These are phyloP conservation scores for Pyrus hybrid DNA, from an alignment of 331 rosid genomes.

Conservation along the genomic window DNA sequence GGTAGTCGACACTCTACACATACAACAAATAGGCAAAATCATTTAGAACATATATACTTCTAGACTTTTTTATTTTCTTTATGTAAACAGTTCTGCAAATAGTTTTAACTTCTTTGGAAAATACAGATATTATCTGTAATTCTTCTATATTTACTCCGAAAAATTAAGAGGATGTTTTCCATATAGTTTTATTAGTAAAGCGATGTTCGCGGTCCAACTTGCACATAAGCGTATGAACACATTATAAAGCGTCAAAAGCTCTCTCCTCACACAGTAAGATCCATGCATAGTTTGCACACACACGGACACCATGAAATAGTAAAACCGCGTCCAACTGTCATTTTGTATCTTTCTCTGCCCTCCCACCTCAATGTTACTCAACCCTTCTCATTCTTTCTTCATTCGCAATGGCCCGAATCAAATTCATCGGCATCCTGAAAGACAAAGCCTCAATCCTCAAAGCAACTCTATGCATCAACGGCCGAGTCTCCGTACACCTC, in stretches of 20 bases:
- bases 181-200: neutral
- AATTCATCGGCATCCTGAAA: constrained; percentile 38
- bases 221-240: neutral
- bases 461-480: constrained; percentile 41
- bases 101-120: too few species aligned
- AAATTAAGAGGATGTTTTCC: neutral
- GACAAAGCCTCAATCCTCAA: constrained; percentile 57
- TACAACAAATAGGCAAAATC: neutral
- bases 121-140: neutral
- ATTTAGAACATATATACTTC: neutral
- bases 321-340: neutral
- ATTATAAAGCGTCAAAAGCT: neutral
- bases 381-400: neutral
- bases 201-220: neutral
- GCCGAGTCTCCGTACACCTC: constrained; percentile 31
- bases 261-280: neutral
- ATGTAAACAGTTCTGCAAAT: too few species aligned
- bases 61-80: too few species aligned
- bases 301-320: neutral
- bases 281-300: neutral
- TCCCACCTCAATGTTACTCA: neutral
- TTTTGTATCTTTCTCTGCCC: neutral
- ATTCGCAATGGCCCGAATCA: constrained; percentile 29
- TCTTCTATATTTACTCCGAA: neutral
- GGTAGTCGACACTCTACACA: too few species aligned